A percentile compares a stretch with the other conserved stretches of the same genome.
Conservation (phyloP, 2,329 filamentous ascomycete genomes). For the Chaetomium olivaceum region DNA sequence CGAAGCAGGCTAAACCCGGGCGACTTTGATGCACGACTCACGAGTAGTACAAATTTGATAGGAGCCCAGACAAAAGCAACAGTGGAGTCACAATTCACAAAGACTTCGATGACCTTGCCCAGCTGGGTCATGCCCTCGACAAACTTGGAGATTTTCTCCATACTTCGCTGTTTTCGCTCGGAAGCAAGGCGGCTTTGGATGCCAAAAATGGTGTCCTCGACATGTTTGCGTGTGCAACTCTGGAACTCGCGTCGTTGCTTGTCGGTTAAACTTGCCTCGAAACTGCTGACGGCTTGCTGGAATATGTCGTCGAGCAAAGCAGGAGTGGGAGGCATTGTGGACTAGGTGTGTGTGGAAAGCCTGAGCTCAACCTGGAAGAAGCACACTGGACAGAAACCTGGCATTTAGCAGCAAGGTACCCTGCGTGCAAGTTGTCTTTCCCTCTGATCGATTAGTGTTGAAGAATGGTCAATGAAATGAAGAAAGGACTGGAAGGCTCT, state of each 20-base stretch:
- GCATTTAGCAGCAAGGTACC: too few species aligned
- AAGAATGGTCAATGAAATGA: too few species aligned
- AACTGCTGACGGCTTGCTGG: not conserved
- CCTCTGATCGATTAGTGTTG: too few species aligned
- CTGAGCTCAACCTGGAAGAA: not conserved
- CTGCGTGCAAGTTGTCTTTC: too few species aligned
- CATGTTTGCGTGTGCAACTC: not conserved
- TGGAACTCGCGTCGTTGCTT: conserved; percentile 4
- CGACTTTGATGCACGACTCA: not conserved
- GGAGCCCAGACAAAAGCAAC: conserved; percentile 1
- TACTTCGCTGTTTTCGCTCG: not conserved
- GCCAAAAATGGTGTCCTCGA: not conserved
- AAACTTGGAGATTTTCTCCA: not conserved
- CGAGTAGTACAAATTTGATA: conserved; percentile 1
- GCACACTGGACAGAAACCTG: not conserved
- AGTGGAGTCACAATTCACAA: not conserved
- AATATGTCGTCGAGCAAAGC: not conserved
- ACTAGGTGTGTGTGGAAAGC: not conserved
- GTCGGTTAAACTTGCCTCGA: not conserved
- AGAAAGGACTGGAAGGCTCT: too few species aligned
- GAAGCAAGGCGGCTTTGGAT: conserved; percentile 2
- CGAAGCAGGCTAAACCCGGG: not conserved
- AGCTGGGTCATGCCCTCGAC: conserved; percentile 4
- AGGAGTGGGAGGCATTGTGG: not conserved
- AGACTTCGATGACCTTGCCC: conserved; percentile 8